Base-by-base conservation (phyloP, 2,329 filamentous ascomycete species). In the Lachnellula arida region DNA sequence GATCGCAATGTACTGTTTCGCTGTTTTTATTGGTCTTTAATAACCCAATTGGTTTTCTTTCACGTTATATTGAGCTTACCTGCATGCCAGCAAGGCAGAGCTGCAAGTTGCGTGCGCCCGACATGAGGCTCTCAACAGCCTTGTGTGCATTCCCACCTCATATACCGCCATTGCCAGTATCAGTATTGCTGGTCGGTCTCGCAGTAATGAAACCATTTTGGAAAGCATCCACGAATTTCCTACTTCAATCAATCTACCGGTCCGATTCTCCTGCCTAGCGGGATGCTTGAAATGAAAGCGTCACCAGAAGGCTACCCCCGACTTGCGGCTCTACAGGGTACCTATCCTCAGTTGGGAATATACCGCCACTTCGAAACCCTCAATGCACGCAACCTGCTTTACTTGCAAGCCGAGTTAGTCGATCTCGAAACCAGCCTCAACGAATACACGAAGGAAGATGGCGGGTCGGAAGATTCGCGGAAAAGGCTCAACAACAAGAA, bases 381-480 rank as follows among this genome's bases (percentile, higher is more conserved):
- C 5, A 50, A 50, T 23, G 48, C 48, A 19, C 48, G 48, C 25
- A 50, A 50, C 34, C 34, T 50, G 5, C 48, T 50, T 8, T 50
- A 50, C 19, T n/a, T 50, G 12, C 48, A 50, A 50, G 48, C 48
- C 19, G 48, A 50, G 23, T 3, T 50, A 19, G 34, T 50, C 4
- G 34, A 39, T 14, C 48, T 50, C 34, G 48, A 50, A 37, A 25
- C 15, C 25, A 35, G 19, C 14, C n/a, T 50, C n/a, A 9, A 50
- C 15, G 19, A 39, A 19, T 35, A 15, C 35, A 19, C 19, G 22
- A 50, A 39, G 19, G 34, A 50, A 15, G 42, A 44, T 44, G 5
- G 17, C 42, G 22, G 11, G 42, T 44, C 42, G 1, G 42, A 44
- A 44, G 8, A 44, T 25, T 11, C 42, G 11, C 5, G 11, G 22